Conservation (phyloP, 176 grass and related monocot genomes). For the Tillandsia fasciculata region DNA sequence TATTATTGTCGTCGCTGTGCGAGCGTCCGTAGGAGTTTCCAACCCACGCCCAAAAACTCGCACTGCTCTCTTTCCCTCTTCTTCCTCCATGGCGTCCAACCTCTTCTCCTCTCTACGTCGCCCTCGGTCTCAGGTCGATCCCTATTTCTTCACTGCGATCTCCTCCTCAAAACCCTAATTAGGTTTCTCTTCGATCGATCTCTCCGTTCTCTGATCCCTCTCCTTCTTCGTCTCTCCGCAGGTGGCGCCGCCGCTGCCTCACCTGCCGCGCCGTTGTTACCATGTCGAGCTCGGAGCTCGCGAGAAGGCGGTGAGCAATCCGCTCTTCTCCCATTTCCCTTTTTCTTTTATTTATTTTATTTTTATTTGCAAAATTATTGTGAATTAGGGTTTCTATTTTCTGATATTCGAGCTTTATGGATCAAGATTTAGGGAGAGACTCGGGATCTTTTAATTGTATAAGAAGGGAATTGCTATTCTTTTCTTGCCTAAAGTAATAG, state of each 20-base stretch:
- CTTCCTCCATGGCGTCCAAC: constrained; percentile 33
- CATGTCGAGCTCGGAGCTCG: constrained; percentile 71
- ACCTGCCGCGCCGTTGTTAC: constrained; percentile 39
- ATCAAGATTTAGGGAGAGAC: not conserved
- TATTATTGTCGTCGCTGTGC: no score
- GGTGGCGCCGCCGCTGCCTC: constrained; percentile 4
- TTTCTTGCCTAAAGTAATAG: no score
- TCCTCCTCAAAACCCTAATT: not conserved
- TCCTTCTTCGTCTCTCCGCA: constrained; percentile 11
- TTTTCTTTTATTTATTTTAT: not conserved
- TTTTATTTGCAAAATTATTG: not conserved
- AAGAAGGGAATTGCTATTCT: no score
- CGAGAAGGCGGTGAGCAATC: constrained; percentile 55
- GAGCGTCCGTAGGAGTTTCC: no score
- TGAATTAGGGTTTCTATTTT: not conserved
- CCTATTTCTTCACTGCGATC: not conserved
- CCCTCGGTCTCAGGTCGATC: constrained; percentile 3
- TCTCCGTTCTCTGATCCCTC: not conserved
- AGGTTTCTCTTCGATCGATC: not conserved
- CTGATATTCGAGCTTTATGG: not conserved
- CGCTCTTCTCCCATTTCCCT: not conserved
- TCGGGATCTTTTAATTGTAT: not conserved
- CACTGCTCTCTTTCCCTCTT: not conserved
- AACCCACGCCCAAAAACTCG: not conserved
- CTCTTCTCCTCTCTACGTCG: constrained; percentile 31